Evolutionary conservation across 177 flowering plant species (phyloP), one percentile per base, ranked within the genome.

Genomic region (Tripterygium wilfordii): DNA sequence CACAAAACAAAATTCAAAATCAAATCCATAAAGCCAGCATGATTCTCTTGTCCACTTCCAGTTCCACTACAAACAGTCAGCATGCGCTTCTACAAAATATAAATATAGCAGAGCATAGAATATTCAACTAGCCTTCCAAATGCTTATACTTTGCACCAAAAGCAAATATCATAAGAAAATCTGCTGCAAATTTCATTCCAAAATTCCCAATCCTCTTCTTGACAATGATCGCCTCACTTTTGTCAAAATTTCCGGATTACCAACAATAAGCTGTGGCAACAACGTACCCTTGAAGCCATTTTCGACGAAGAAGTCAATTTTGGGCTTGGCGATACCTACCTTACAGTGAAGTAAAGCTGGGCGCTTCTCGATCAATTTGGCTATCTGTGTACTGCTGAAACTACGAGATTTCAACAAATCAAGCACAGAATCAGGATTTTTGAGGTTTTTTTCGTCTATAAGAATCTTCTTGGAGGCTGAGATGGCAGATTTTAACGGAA

Each of bases 401-500:
- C 44, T 42, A 20, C 50, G 15, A 18, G 45, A 37, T 58, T 58
- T 58, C 23, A 58, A 36, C 18, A 54, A 54, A 7, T 16, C 3
- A n/a, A 45, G 16, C 2, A 43, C 39, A 26, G 50, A 44, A n/a
- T 33, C 27, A 0, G 4, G 6, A 5, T 15, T 35, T 4, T 36
- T 43, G 16, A 14, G 6, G 1, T 13, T 2, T n/a, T 22, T 17
- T 18, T 45, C 24, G n/a, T 54, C 32, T 2, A 43, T 12, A 10
- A 27, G 44, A 17, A 21, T 6, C 39, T 35, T 52, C 19, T 21
- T n/a, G 23, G 18, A 38, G 16, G 13, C n/a, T 16, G 31, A 22
- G 8, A 24, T 0, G 16, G 52, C 41, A 15, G 52, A 23, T 48
- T 33, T 10, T 35, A 25, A 24, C 9, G 52, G 31, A 22, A 48